These are phyloP conservation scores for Trifolium subterraneum DNA, from an alignment of 306 rosid species.

Conservation along the genomic window DNA sequence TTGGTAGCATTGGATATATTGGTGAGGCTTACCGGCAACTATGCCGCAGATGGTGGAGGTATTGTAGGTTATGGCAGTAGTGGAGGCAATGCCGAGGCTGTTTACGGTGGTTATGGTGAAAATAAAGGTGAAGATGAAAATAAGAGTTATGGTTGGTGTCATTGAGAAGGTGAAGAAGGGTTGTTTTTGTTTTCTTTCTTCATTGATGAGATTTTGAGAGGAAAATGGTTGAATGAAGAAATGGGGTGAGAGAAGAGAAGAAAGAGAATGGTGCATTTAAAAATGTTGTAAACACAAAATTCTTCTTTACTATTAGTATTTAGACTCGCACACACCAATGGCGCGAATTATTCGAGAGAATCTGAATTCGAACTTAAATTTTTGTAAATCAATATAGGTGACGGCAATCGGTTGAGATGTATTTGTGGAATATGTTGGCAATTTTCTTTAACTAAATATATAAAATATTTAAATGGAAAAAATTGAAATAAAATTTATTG, in stretches of 20 bases:
- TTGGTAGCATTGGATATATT: conserved; percentile 44
- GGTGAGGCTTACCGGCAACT: conserved; percentile 40
- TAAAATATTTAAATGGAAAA: too few species aligned
- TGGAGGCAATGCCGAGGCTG: conserved; percentile 47
- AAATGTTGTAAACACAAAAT: too few species aligned
- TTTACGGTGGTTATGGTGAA: conserved; percentile 37
- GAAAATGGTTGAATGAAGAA: conserved; percentile 13
- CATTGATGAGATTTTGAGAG: conserved; percentile 48
- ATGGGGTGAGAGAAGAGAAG: conserved; percentile 18
- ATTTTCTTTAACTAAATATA: too few species aligned
- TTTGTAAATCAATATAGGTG: too few species aligned
- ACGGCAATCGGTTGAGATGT: too few species aligned
- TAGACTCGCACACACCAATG: too few species aligned
- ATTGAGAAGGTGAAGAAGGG: conserved; percentile 22
- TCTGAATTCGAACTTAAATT: too few species aligned
- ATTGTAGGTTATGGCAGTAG: conserved; percentile 47
- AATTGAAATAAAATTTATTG: not conserved
- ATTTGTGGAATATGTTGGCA: too few species aligned
- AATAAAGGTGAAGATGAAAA: conserved; percentile 10
- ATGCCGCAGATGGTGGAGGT: conserved; percentile 52
- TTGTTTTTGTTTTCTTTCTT: conserved; percentile 40
- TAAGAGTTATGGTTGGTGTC: conserved; percentile 24
- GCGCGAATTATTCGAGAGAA: too few species aligned
- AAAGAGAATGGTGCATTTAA: not conserved
- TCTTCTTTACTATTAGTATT: too few species aligned